Conservation (phyloP, 1,139 yeast species). For the Taphrina populina region DNA sequence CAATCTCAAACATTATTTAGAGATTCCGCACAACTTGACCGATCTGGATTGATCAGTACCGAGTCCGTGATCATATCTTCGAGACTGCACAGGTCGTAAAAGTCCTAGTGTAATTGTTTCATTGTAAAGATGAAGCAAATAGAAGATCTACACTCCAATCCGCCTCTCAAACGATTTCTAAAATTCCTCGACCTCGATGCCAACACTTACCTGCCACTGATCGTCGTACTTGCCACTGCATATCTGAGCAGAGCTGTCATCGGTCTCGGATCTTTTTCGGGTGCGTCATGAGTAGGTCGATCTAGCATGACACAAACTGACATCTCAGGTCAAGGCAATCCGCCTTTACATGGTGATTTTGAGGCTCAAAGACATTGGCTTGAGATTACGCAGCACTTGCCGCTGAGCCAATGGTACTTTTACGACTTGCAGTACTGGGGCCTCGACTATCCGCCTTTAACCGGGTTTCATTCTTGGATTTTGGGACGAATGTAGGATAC, state of each 20-base stretch:
- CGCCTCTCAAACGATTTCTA: slow-evolving; percentile 25
- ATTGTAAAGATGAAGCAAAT: too few species aligned
- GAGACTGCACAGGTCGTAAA: too few species aligned
- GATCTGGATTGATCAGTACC: too few species aligned
- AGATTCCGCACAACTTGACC: too few species aligned
- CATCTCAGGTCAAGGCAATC: slow-evolving; percentile 45
- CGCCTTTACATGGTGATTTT: slow-evolving; percentile 90
- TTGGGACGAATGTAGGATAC: slow-evolving; percentile 61
- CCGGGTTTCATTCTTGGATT: slow-evolving; percentile 87
- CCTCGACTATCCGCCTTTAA: slow-evolving; percentile 92
- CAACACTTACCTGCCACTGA: slow-evolving; percentile 27
- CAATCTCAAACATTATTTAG: too few species aligned
- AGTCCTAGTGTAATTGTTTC: too few species aligned
- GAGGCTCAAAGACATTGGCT: slow-evolving; percentile 99
- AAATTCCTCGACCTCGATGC: slow-evolving; percentile 13
- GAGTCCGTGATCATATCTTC: too few species aligned
- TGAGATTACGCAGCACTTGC: slow-evolving; percentile 79
- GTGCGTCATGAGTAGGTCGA: slow-evolving; percentile 45
- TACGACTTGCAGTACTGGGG: slow-evolving; percentile 95
- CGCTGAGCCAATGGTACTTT: slow-evolving; percentile 78
- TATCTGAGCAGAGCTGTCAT: slow-evolving; percentile 77
- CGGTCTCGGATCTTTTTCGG: slow-evolving; percentile 87
- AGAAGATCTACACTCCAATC: too few species aligned
- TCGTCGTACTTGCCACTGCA: slow-evolving; percentile 68
- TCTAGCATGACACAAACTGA: background rate